A percentile compares a stretch with the other conserved stretches of the same genome.
Evolutionary conservation across 2,329 filamentous ascomycete species (phyloP).

Genomic region (Colletotrichum siamense): DNA sequence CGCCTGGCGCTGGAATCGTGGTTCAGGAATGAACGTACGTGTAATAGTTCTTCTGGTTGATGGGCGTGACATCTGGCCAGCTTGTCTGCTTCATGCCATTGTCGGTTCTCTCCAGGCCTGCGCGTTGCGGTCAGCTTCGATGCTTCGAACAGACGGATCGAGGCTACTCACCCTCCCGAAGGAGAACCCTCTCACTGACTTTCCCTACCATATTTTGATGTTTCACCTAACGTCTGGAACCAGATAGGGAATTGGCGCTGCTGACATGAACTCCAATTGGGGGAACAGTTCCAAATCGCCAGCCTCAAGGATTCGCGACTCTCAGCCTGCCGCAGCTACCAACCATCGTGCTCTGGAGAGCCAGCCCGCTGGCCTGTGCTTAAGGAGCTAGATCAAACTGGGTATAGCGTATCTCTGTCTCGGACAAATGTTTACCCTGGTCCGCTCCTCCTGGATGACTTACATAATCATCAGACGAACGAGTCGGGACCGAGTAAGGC

Average conservation of each 20-base stretch:
- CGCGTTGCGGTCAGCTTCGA: constrained; percentile 17
- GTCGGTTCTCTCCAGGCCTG: constrained; percentile 94
- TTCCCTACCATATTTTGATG: constrained; percentile 61
- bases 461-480: not conserved
- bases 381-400: not conserved
- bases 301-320: constrained; percentile 10
- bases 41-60: constrained; percentile 99
- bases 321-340: constrained; percentile 14
- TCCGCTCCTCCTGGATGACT: rapidly evolving
- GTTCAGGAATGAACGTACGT: constrained; percentile 63
- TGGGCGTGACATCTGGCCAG: constrained; percentile 91
- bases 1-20: not conserved
- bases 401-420: not conserved
- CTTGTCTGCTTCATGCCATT: constrained; percentile 96
- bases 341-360: not conserved
- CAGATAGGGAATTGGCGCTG: not conserved
- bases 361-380: constrained; percentile 7
- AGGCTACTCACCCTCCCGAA: constrained; percentile 59
- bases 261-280: not conserved
- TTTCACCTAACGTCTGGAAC: constrained; percentile 2
- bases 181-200: constrained; percentile 69
- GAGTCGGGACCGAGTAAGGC: not conserved
- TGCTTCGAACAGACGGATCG: not conserved
- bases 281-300: not conserved
- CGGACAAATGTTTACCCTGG: not conserved